A percentile compares a stretch with the other conserved stretches of the same genome.
phyloP scores from a whole-genome alignment of 1,284 basidiomycete genomes.

The Xerocomus nothofagi region DNA sequence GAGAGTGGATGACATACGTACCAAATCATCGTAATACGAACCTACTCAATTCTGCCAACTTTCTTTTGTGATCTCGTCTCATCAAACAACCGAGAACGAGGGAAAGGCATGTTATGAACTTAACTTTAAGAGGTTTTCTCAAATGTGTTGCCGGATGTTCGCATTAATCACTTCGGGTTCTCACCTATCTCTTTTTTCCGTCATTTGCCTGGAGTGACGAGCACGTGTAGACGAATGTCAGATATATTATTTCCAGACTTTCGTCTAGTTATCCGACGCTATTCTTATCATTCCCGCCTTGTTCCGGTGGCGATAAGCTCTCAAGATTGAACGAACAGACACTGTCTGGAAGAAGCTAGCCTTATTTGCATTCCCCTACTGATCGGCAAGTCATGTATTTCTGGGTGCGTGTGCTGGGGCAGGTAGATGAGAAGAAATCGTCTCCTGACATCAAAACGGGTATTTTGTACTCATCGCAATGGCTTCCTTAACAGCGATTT shows the following conservation, averaged over 20 bases:
- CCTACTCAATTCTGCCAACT: slow-evolving; percentile 1
- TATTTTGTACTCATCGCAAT: neutral
- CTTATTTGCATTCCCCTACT: neutral
- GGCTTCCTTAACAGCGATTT: neutral
- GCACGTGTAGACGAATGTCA: neutral
- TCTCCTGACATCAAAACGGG: neutral
- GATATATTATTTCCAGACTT: neutral
- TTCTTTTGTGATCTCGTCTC: slow-evolving; percentile 14
- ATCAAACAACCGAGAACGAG: slow-evolving; percentile 27
- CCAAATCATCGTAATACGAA: slow-evolving; percentile 1
- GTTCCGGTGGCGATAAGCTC: slow-evolving; percentile 25
- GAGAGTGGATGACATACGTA: slow-evolving; percentile 5
- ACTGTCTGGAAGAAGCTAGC: slow-evolving; percentile 1
- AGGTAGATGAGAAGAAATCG: neutral
- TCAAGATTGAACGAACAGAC: slow-evolving; percentile 7
- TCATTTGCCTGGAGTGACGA: neutral
- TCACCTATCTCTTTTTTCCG: slow-evolving; percentile 1
- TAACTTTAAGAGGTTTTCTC: slow-evolving; percentile 18
- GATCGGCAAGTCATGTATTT: slow-evolving; percentile 3
- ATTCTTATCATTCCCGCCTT: slow-evolving; percentile 6
- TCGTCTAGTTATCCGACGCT: slow-evolving; percentile 2
- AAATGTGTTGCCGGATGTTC: neutral
- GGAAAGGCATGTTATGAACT: slow-evolving; percentile 21
- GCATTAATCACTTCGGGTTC: slow-evolving; percentile 7
- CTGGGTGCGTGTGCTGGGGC: neutral